phyloP scores from a whole-genome alignment of 305 asterid genomes.

The Plantago lanceolata region DNA sequence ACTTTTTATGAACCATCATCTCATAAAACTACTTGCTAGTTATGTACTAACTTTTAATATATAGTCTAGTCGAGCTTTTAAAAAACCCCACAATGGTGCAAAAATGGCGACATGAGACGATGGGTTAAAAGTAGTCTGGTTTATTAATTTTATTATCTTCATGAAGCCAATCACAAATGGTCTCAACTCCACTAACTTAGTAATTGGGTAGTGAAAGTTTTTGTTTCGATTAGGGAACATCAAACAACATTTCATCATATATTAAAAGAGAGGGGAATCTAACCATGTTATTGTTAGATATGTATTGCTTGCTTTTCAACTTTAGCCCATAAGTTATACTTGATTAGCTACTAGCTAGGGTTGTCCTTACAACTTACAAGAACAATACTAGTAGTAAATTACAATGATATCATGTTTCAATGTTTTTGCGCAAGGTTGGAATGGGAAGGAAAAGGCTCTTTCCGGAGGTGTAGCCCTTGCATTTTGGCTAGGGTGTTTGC shows the following conservation, averaged over 20 bases:
- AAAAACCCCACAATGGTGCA: constrained; percentile 42
- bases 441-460: too few species aligned
- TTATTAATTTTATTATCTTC: constrained; percentile 24
- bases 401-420: too few species aligned
- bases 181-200: constrained; percentile 21
- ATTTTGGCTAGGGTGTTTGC: too few species aligned
- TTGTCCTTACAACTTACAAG: too few species aligned
- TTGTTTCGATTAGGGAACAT: constrained; percentile 32
- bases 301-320: constrained; percentile 12
- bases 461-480: too few species aligned
- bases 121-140: constrained; percentile 57
- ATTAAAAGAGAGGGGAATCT: constrained; percentile 21
- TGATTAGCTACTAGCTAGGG: too few species aligned
- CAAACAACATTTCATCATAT: constrained; percentile 24
- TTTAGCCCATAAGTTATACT: too few species aligned
- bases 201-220: constrained; percentile 4
- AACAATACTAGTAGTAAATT: too few species aligned
- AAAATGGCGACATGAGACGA: constrained; percentile 54
- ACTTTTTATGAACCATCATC: constrained; percentile 27
- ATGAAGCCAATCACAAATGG: constrained; percentile 42
- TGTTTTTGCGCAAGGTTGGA: too few species aligned
- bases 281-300: constrained; percentile 20
- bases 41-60: too few species aligned
- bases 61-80: too few species aligned
- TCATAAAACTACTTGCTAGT: constrained; percentile 7